Conservation (phyloP, 2,329 filamentous ascomycete species). For the Parastagonospora nodorum region DNA sequence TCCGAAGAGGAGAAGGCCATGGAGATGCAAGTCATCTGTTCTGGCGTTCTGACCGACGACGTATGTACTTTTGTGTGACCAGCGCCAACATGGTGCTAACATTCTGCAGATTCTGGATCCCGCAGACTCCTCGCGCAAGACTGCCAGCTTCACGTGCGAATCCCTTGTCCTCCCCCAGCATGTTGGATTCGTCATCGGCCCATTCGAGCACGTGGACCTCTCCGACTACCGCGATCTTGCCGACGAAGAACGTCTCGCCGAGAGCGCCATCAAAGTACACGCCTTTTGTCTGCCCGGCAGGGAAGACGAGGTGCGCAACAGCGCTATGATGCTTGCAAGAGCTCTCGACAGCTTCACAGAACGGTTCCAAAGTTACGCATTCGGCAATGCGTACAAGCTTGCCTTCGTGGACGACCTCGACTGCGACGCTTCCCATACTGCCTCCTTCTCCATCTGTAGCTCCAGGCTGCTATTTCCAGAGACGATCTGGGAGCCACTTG, state of each 20-base stretch:
- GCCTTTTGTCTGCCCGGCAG: conserved; percentile 89
- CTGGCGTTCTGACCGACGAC: conserved; percentile 86
- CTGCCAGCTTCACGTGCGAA: conserved; percentile 77
- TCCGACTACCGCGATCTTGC: conserved; percentile 88
- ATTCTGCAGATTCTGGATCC: conserved; percentile 65
- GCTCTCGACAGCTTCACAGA: conserved; percentile 92
- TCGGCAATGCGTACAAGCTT: conserved; percentile 81
- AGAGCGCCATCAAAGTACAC: conserved; percentile 85
- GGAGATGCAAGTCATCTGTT: conserved; percentile 89
- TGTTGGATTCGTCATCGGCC: conserved; percentile 90
- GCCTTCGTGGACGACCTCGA: conserved; percentile 92
- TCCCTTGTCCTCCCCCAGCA: conserved; percentile 79
- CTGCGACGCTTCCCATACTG: conserved; percentile 74
- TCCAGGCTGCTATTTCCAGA: conserved; percentile 83
- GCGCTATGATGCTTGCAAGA: conserved; percentile 78
- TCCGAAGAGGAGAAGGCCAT: conserved; percentile 81
- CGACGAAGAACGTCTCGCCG: conserved; percentile 87
- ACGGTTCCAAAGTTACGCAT: conserved; percentile 88
- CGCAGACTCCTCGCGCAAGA: conserved; percentile 80
- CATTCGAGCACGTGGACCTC: conserved; percentile 91
- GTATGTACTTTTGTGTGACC: conserved; percentile 35
- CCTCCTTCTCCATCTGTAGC: conserved; percentile 86
- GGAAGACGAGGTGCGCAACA: conserved; percentile 81
- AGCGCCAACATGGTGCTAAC: not conserved
- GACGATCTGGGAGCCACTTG: conserved; percentile 82